phyloP scores from a whole-genome alignment of 306 rosid species.

The Carpinus viminea region DNA sequence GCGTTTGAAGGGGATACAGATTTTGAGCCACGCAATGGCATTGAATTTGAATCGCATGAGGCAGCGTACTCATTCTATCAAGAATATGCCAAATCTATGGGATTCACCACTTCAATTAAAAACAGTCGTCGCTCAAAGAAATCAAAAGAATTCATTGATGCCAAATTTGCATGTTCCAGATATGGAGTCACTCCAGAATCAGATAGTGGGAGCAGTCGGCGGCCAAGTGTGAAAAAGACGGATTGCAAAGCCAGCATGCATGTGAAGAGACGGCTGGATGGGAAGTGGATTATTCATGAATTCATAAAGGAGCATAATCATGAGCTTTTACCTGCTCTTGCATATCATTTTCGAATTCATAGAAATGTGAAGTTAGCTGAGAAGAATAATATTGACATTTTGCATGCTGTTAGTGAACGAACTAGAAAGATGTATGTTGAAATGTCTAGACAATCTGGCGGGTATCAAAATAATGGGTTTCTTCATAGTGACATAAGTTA shows the following conservation, averaged over 20 bases:
- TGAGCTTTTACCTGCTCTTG: conserved; percentile 63
- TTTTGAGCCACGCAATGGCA: conserved; percentile 51
- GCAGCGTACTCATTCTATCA: conserved; percentile 58
- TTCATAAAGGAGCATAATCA: conserved; percentile 63
- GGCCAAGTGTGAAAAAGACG: conserved; percentile 63
- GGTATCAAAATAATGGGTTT: conserved; percentile 31
- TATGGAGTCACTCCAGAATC: conserved; percentile 64
- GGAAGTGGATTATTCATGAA: conserved; percentile 63
- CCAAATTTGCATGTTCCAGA: conserved; percentile 63
- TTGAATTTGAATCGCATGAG: conserved; percentile 61
- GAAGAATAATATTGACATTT: conserved; percentile 60
- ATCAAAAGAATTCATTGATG: conserved; percentile 61
- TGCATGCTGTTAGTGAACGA: conserved; percentile 66
- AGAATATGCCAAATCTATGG: conserved; percentile 66
- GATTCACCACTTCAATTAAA: conserved; percentile 64
- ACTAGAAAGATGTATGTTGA: conserved; percentile 64
- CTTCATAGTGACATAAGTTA: conserved; percentile 26
- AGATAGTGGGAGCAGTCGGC: conserved; percentile 51
- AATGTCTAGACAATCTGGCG: conserved; percentile 55
- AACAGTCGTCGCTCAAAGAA: conserved; percentile 63
- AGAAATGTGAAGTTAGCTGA: conserved; percentile 65
- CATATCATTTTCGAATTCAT: conserved; percentile 61
- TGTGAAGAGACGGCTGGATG: conserved; percentile 58
- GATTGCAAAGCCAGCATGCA: conserved; percentile 73
- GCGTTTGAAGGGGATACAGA: conserved; percentile 46